These are phyloP conservation scores for Heterococcus sp. DNA, from an alignment of 108 stramenopile genomes.

Conservation along the genomic window DNA sequence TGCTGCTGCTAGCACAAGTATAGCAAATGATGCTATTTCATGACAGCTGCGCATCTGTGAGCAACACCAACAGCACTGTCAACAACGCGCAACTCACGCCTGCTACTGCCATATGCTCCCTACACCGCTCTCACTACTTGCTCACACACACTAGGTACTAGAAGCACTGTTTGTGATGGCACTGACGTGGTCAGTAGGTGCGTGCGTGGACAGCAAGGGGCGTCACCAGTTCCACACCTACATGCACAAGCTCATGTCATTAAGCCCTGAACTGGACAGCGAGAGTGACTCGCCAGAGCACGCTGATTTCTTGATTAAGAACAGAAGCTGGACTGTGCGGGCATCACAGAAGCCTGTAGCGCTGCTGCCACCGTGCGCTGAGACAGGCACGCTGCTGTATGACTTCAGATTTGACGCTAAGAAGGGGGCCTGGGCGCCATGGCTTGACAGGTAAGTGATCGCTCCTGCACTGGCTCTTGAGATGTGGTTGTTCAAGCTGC, in stretches of 20 bases:
- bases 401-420: conserved; percentile 58
- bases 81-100: background rate
- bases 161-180: conserved; percentile 57
- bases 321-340: conserved; percentile 44
- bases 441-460: conserved; percentile 46
- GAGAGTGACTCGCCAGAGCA: too few relatives aligned
- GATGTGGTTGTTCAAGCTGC: too few relatives aligned
- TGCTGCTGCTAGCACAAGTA: too few relatives aligned
- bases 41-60: too few relatives aligned
- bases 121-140: too few relatives aligned
- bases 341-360: background rate
- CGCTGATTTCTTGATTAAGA: conserved; percentile 57
- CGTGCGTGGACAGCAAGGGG: conserved; percentile 54
- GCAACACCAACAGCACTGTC: too few relatives aligned
- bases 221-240: conserved; percentile 53
- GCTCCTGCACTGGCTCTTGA: too few relatives aligned
- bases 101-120: too few relatives aligned
- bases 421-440: conserved; percentile 55
- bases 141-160: too few relatives aligned
- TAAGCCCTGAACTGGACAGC: too few relatives aligned
- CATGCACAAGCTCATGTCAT: too few relatives aligned
- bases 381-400: conserved; percentile 36
- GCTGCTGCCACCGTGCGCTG: conserved; percentile 31
- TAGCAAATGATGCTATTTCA: too few relatives aligned
- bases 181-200: conserved; percentile 59